Percentiles rank a stretch among this genome's conserved stretches.
Evolutionary conservation across 108 stramenopile genomes (phyloP).

Genomic region (Skeletonema costatum): DNA sequence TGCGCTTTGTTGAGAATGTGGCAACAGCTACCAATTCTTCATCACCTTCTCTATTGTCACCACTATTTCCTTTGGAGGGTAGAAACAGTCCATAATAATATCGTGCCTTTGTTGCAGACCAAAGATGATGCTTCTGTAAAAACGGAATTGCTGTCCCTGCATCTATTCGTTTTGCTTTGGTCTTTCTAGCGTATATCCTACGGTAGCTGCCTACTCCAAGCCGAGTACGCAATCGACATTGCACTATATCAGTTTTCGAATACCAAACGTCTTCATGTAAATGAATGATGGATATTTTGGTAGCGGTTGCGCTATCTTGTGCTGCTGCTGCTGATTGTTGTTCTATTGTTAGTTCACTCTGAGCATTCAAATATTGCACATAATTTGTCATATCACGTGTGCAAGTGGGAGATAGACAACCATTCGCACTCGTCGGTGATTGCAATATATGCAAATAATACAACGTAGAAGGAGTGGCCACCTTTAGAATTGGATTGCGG

Average conservation of each 20-base stretch:
- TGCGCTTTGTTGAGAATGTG: slow-evolving; percentile 47
- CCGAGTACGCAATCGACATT: slow-evolving; percentile 34
- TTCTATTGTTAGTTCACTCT: neutral
- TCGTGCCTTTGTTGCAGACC: slow-evolving; percentile 49
- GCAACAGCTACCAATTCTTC: slow-evolving; percentile 54
- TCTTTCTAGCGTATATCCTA: slow-evolving; percentile 57
- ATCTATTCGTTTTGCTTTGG: slow-evolving; percentile 25
- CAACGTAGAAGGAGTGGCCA: neutral
- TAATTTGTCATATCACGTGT: neutral
- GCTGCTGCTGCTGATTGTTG: neutral
- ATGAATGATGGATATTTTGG: slow-evolving; percentile 42
- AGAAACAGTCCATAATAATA: slow-evolving; percentile 53
- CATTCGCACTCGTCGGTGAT: neutral
- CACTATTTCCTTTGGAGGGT: neutral
- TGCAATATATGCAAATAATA: neutral
- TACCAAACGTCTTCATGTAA: slow-evolving; percentile 66
- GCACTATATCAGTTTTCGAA: slow-evolving; percentile 38
- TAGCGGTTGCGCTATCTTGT: neutral
- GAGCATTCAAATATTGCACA: neutral
- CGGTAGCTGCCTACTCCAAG: neutral
- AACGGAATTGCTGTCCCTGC: slow-evolving; percentile 36
- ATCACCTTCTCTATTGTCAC: slow-evolving; percentile 9
- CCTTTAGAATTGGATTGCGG: neutral
- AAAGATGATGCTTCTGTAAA: slow-evolving; percentile 55
- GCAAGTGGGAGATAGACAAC: neutral